Conservation (phyloP, 805 yeast species). For the Clavispora santaluciae region DNA sequence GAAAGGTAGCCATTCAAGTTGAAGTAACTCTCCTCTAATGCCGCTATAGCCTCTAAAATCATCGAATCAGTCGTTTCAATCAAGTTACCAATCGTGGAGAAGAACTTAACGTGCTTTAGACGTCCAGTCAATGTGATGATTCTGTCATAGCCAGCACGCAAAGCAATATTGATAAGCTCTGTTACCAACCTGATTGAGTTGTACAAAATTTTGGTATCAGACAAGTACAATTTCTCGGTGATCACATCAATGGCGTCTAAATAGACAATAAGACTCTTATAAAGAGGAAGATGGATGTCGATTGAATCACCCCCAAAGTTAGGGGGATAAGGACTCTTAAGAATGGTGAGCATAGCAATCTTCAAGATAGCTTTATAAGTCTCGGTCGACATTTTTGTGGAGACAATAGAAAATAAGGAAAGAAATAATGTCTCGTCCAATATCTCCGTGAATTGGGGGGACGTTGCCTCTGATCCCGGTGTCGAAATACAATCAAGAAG, state of each 20-base stretch:
- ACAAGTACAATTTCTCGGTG: constrained; percentile 37
- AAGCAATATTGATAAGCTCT: constrained; percentile 39
- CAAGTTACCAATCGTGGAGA: constrained; percentile 38
- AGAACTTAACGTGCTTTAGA: constrained; percentile 44
- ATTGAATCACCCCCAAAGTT: constrained; percentile 26
- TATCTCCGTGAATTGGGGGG: constrained; percentile 27
- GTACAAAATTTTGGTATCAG: constrained; percentile 40
- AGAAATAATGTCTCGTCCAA: constrained; percentile 39
- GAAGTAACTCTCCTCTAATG: constrained; percentile 30
- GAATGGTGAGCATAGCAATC: constrained; percentile 36
- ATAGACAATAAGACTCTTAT: constrained; percentile 32
- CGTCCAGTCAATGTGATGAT: constrained; percentile 43
- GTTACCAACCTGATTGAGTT: constrained; percentile 43
- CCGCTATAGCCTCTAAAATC: constrained; percentile 26
- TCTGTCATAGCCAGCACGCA: constrained; percentile 38
- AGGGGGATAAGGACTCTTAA: constrained; percentile 40
- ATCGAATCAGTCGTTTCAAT: constrained; percentile 34
- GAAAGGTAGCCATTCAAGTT: constrained; percentile 34
- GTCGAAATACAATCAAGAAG: constrained; percentile 38
- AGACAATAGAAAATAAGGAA: constrained; percentile 38
- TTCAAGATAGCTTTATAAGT: constrained; percentile 44
- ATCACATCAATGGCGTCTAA: constrained; percentile 40
- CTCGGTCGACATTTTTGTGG: constrained; percentile 39
- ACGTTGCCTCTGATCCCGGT: constrained; percentile 35
- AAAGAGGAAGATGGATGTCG: constrained; percentile 33